Percentiles rank a stretch among this genome's conserved stretches.
These are phyloP conservation scores for Geranium rotundifolium DNA, from an alignment of 345 rosid genomes.

Conservation along the genomic window DNA sequence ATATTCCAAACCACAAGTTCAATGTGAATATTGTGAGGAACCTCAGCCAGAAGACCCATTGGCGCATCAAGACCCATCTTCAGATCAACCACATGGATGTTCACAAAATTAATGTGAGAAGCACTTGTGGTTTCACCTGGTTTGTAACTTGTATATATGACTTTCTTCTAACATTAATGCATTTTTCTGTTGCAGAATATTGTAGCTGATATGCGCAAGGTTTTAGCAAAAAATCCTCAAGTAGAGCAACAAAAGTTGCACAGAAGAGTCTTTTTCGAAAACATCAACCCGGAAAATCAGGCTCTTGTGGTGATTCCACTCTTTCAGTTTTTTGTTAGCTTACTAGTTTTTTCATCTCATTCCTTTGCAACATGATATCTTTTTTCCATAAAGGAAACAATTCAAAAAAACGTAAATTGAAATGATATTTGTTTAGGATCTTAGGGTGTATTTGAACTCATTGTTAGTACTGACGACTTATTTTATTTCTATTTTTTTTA, in stretches of 20 bases:
- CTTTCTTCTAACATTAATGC: background rate
- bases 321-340: background rate
- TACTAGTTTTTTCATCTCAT: background rate
- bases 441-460: too few species aligned
- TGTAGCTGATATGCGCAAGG: constrained; percentile 84
- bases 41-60: constrained; percentile 77
- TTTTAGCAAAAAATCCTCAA: constrained; percentile 79
- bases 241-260: constrained; percentile 81
- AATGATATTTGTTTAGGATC: background rate
- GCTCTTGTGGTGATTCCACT: constrained; percentile 26
- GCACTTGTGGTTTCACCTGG: constrained; percentile 7
- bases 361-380: too few species aligned
- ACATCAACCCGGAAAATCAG: constrained; percentile 57
- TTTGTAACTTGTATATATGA: background rate
- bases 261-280: constrained; percentile 74
- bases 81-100: constrained; percentile 81
- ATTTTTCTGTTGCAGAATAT: constrained; percentile 37
- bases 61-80: constrained; percentile 83
- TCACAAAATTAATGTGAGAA: constrained; percentile 53
- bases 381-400: too few species aligned
- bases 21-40: constrained; percentile 72
- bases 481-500: background rate
- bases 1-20: constrained; percentile 85
- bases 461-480: background rate
- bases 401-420: background rate